phyloP scores from a whole-genome alignment of 2,329 filamentous ascomycete species.

The Amauroascus verrucosus region DNA sequence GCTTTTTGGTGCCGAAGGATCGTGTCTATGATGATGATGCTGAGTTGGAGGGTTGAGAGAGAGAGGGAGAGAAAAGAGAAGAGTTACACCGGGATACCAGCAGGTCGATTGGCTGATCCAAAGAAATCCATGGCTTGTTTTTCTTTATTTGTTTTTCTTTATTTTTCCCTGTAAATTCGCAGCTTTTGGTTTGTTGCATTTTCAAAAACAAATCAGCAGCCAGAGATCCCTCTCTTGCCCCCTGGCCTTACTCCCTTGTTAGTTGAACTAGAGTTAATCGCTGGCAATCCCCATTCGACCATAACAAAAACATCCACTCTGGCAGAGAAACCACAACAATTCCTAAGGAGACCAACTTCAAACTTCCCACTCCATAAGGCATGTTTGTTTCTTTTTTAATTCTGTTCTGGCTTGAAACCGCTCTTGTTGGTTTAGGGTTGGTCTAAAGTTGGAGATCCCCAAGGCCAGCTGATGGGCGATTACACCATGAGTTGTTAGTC shows the following conservation, averaged over 20 bases:
- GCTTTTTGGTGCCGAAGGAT: too few relatives aligned
- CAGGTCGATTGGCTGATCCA: neutral
- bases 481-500: too few relatives aligned
- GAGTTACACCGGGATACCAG: neutral
- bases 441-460: neutral
- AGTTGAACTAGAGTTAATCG: too few relatives aligned
- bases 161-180: neutral
- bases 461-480: neutral
- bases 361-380: too few relatives aligned
- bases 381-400: neutral
- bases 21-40: neutral
- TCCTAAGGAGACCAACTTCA: too few relatives aligned
- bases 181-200: neutral
- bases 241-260: neutral
- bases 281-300: too few relatives aligned
- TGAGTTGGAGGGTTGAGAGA: neutral
- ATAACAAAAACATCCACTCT: too few relatives aligned
- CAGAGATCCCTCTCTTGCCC: neutral
- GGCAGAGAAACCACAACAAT: too few relatives aligned
- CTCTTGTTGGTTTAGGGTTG: slow-evolving; percentile 2
- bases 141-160: neutral
- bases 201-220: slow-evolving; percentile 8
- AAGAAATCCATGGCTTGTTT: neutral
- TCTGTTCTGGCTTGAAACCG: slow-evolving; percentile 3
- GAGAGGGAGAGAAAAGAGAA: too few relatives aligned